These are phyloP conservation scores for Phytophthora fragariaefolia DNA, from an alignment of 352 stramenopile species.

Conservation along the genomic window DNA sequence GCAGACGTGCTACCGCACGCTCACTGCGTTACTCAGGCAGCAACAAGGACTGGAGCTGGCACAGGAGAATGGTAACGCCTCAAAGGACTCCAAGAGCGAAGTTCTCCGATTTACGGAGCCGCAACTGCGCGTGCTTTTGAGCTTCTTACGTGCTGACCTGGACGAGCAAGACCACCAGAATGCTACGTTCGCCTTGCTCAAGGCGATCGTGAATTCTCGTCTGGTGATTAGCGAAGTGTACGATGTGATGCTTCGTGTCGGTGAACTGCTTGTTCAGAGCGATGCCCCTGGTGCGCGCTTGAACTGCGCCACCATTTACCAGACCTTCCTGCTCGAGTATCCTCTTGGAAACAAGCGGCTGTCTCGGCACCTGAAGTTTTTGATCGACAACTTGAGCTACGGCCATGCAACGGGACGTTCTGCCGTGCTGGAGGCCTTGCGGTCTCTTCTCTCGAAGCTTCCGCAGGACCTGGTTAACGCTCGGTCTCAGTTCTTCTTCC, in stretches of 20 bases:
- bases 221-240: slow-evolving; percentile 96
- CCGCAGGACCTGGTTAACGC: slow-evolving; percentile 92
- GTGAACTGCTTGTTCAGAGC: slow-evolving; percentile 94
- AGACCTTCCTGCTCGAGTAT: slow-evolving; percentile 96
- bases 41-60: slow-evolving; percentile 44
- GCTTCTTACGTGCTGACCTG: slow-evolving; percentile 91
- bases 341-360: slow-evolving; percentile 94
- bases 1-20: slow-evolving; percentile 94
- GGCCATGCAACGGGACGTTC: slow-evolving; percentile 94
- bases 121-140: slow-evolving; percentile 90
- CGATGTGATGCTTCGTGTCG: slow-evolving; percentile 95
- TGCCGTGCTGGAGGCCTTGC: slow-evolving; percentile 91
- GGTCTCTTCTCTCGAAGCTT: slow-evolving; percentile 92
- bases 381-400: slow-evolving; percentile 96
- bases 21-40: slow-evolving; percentile 90
- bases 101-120: slow-evolving; percentile 67
- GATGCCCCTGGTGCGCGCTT: slow-evolving; percentile 87
- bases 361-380: slow-evolving; percentile 94
- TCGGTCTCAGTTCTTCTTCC: slow-evolving; percentile 93
- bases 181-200: slow-evolving; percentile 93
- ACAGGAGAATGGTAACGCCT: slow-evolving; percentile 24
- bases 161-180: slow-evolving; percentile 96
- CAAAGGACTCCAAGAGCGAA: slow-evolving; percentile 45
- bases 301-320: slow-evolving; percentile 83
- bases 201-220: slow-evolving; percentile 90